A percentile compares a stretch with the other conserved stretches of the same genome.
Evolutionary conservation across 352 stramenopile genomes (phyloP).

Genomic region (Phytophthora agathidicida): DNA sequence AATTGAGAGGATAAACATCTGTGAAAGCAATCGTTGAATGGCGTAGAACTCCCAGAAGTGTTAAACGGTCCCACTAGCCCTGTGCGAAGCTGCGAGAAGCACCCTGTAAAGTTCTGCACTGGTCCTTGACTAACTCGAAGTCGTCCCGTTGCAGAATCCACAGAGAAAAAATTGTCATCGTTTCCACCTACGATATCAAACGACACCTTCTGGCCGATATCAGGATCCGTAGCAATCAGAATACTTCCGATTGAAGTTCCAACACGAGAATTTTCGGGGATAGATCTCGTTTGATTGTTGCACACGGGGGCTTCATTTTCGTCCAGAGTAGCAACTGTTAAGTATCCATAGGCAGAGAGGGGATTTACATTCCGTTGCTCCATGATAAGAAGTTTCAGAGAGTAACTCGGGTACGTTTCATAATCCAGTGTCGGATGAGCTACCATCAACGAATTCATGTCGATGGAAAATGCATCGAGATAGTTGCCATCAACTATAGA

Average conservation of each 20-base stretch:
- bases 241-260: constrained; percentile 17
- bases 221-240: constrained; percentile 15
- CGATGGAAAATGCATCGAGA: constrained; percentile 18
- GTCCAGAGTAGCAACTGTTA: constrained; percentile 22
- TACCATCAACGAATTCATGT: constrained; percentile 10
- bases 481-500: constrained; percentile 28
- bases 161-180: constrained; percentile 13
- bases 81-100: constrained; percentile 24
- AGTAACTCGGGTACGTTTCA: constrained; percentile 25
- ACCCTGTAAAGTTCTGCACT: constrained; percentile 11
- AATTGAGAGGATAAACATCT: constrained; percentile 25
- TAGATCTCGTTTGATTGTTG: constrained; percentile 16
- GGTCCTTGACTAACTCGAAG: constrained; percentile 14
- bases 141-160: constrained; percentile 25
- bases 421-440: constrained; percentile 16
- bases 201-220: constrained; percentile 21
- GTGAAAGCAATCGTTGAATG: constrained; percentile 21
- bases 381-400: constrained; percentile 12
- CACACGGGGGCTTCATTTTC: constrained; percentile 34
- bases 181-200: constrained; percentile 29
- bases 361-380: constrained; percentile 16
- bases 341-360: constrained; percentile 6
- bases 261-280: constrained; percentile 30
- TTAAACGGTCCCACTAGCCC: neutral
- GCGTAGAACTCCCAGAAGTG: neutral